These are phyloP conservation scores for Penicillium sp. DNA, from an alignment of 2,329 filamentous ascomycete genomes.

Conservation along the genomic window DNA sequence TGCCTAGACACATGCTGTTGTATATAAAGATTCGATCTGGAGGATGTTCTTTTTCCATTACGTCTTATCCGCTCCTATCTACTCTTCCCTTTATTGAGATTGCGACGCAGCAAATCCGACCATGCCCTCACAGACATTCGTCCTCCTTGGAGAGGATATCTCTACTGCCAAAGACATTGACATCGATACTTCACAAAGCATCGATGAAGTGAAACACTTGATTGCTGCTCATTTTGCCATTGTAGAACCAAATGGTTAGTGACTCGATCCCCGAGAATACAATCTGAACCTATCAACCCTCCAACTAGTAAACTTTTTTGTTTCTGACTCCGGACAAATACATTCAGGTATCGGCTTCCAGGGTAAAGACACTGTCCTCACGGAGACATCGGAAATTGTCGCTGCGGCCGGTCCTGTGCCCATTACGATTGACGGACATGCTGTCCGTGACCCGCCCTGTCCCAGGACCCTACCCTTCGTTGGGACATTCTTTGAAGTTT, in stretches of 20 bases:
- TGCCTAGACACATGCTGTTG: no score
- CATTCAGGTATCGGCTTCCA: conserved; percentile 29
- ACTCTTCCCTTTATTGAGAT: no score
- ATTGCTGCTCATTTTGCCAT: conserved; percentile 1
- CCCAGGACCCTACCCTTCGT: conserved; percentile 41
- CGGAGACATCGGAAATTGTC: conserved; percentile 21
- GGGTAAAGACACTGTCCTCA: conserved; percentile 8
- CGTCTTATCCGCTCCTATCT: no score
- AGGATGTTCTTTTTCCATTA: no score
- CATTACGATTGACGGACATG: conserved; percentile 18
- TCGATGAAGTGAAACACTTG: neutral
- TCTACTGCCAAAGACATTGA: neutral
- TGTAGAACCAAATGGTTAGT: neutral
- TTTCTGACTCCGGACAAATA: no score
- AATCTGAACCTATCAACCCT: no score
- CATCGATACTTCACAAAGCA: neutral
- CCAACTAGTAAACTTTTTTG: no score
- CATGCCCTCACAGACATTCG: conserved; percentile 26
- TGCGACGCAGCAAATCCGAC: neutral
- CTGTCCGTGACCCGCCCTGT: conserved; percentile 14
- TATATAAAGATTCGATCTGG: no score
- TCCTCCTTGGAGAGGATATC: conserved; percentile 24
- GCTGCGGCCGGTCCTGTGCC: conserved; percentile 12
- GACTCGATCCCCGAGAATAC: no score
- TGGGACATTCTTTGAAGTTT: conserved; percentile 60